These are phyloP conservation scores for Russula dissimulans DNA, from an alignment of 768 basidiomycete species.

Conservation along the genomic window DNA sequence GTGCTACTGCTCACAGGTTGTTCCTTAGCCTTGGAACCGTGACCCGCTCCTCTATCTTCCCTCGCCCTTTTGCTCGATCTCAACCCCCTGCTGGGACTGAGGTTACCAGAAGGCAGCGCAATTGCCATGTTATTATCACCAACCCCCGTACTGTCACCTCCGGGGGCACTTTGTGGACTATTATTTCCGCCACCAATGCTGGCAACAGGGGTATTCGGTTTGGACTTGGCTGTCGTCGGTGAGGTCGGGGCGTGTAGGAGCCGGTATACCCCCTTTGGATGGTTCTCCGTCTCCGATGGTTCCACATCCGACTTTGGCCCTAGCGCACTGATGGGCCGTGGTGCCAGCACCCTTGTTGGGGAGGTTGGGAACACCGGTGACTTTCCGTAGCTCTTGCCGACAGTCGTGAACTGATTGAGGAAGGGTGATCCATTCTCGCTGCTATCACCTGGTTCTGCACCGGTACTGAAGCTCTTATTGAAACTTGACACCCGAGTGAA, in stretches of 20 bases:
- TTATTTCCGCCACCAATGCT: not conserved
- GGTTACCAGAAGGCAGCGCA: not conserved
- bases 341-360: not conserved
- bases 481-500: constrained; percentile 10
- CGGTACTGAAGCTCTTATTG: constrained; percentile 9
- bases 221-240: constrained; percentile 1
- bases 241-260: not conserved
- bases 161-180: not conserved
- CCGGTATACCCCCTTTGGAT: not conserved
- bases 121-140: not conserved
- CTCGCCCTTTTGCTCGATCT: constrained; percentile 9
- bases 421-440: constrained; percentile 1
- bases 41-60: not conserved
- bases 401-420: constrained; percentile 12
- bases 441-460: not conserved
- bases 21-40: not conserved
- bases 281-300: not conserved
- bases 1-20: not conserved
- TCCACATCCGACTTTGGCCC: not conserved
- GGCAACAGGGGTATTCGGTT: not conserved
- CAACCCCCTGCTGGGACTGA: not conserved
- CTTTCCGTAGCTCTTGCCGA: constrained; percentile 4
- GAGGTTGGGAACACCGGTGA: not conserved
- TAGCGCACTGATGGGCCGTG: not conserved
- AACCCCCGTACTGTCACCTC: not conserved